Percentiles rank a stretch among this genome's conserved stretches.
phyloP scores from a whole-genome alignment of 2,329 filamentous ascomycete species.

The Aspergillus sojae region DNA sequence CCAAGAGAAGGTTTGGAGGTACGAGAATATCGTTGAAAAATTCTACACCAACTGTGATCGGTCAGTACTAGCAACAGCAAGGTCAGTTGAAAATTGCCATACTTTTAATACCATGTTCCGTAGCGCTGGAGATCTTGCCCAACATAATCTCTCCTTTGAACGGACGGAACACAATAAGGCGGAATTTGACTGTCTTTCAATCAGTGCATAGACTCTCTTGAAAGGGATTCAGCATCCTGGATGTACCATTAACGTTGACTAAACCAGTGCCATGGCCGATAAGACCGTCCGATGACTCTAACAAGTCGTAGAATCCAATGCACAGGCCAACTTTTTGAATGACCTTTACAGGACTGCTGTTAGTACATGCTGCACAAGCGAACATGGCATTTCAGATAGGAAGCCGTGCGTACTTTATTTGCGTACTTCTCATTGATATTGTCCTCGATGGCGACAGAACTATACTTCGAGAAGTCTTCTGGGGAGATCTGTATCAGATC shows the following conservation, averaged over 20 bases:
- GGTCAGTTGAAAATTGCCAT: slow-evolving; percentile 29
- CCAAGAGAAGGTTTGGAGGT: slow-evolving; percentile 71
- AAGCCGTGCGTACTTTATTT: slow-evolving; percentile 67
- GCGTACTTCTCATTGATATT: slow-evolving; percentile 97
- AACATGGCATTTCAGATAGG: neutral
- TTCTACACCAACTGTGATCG: slow-evolving; percentile 70
- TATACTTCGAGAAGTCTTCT: slow-evolving; percentile 80
- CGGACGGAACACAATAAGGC: slow-evolving; percentile 88
- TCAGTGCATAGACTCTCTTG: neutral
- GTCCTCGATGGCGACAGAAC: slow-evolving; percentile 84
- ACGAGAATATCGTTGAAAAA: slow-evolving; percentile 95
- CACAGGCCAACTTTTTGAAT: slow-evolving; percentile 94
- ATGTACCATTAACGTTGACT: slow-evolving; percentile 86
- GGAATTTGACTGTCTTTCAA: slow-evolving; percentile 75
- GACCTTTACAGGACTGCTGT: slow-evolving; percentile 53
- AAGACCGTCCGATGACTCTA: slow-evolving; percentile 86
- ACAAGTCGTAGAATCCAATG: slow-evolving; percentile 87
- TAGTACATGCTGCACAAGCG: neutral
- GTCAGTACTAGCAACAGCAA: slow-evolving; percentile 17
- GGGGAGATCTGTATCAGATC: slow-evolving; percentile 93
- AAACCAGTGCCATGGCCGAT: slow-evolving; percentile 91
- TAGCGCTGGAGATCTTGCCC: slow-evolving; percentile 77
- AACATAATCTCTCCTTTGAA: slow-evolving; percentile 93
- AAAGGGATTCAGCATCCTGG: neutral
- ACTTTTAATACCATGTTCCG: slow-evolving; percentile 72